Base-by-base conservation (phyloP, 2,329 filamentous ascomycete species). In the Sarocladiaceae sp. region DNA sequence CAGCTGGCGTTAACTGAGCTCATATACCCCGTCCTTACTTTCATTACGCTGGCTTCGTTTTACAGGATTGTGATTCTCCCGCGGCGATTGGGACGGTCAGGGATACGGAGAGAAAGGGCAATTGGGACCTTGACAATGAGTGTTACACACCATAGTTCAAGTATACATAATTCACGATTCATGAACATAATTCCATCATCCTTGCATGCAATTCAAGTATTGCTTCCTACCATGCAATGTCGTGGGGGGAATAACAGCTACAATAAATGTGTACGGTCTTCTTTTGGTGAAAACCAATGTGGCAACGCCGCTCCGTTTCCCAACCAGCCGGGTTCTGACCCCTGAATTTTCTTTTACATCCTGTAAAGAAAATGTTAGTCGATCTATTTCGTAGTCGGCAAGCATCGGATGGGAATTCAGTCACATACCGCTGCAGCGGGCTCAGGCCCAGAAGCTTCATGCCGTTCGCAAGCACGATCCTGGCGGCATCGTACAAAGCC, bases 361-460 rank as follows among this genome's bases (percentile, higher is more conserved):
- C 10, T 39, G 35, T 18, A 10, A 39, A 33, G n/a, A n/a, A n/a
- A n/a, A n/a, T n/a, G n/a, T n/a, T n/a, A n/a, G n/a, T n/a, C n/a
- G n/a, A n/a, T n/a, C n/a, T n/a, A n/a, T n/a, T 31, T 15, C 29
- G 15, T 31, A 8, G 8, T 8, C 29, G 29, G 8, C 29, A 31
- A 31, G 29, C 8, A 8, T 15, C 29, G 8, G 29, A 8, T 15
- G 8, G 15, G 15, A 31, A 31, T 15, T 15, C 8, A 31, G 15
- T 37, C 18, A 37, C 35, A 37, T 63, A 69, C 67, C 69, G 64
- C 55, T 93, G 84, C 46, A 96, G 86, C 10, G 90, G 90, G 51
- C 76, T 84, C 66, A 96, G 72, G 2, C 90, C 90, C 58, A 96
- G 73, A 60, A 95, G 68, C 56, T 79, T 79, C 90, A 96, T 95